phyloP scores from a whole-genome alignment of 2,329 filamentous ascomycete species.

The Metarhizium guizhouense region DNA sequence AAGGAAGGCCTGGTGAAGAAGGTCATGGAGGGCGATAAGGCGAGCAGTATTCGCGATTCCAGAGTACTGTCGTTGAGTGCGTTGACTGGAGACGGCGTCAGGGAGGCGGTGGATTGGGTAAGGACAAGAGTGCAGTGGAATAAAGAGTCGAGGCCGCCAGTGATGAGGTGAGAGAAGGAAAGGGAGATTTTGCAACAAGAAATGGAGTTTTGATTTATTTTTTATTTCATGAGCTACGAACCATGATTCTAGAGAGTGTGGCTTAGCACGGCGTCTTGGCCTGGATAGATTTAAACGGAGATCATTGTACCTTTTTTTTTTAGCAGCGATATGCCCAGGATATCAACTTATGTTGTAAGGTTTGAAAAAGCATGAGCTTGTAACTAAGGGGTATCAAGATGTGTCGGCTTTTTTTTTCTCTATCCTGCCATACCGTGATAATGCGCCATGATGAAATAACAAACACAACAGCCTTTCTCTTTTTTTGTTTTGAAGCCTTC shows the following conservation, averaged over 20 bases:
- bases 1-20: slow-evolving; percentile 94
- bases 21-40: slow-evolving; percentile 92
- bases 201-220: not conserved
- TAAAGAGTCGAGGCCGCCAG: slow-evolving; percentile 81
- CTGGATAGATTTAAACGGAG: slow-evolving; percentile 4
- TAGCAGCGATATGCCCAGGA: not conserved
- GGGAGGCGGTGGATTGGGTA: slow-evolving; percentile 95
- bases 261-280: slow-evolving; percentile 7
- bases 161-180: slow-evolving; percentile 61
- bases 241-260: slow-evolving; percentile 2
- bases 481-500: slow-evolving; percentile 1
- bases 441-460: slow-evolving; percentile 1
- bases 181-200: not conserved
- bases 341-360: no score
- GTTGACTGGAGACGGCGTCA: slow-evolving; percentile 78
- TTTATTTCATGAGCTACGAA: slow-evolving; percentile 5
- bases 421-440: slow-evolving; percentile 1
- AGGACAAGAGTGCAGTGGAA: slow-evolving; percentile 92
- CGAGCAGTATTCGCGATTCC: slow-evolving; percentile 76
- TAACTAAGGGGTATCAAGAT: slow-evolving; percentile 3
- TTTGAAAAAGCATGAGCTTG: not conserved
- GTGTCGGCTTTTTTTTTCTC: not conserved
- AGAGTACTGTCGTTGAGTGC: slow-evolving; percentile 86
- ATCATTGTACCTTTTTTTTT: not conserved
- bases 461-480: slow-evolving; percentile 6